phyloP scores from a whole-genome alignment of 345 rosid genomes.

The Eucalyptus shirleyi region DNA sequence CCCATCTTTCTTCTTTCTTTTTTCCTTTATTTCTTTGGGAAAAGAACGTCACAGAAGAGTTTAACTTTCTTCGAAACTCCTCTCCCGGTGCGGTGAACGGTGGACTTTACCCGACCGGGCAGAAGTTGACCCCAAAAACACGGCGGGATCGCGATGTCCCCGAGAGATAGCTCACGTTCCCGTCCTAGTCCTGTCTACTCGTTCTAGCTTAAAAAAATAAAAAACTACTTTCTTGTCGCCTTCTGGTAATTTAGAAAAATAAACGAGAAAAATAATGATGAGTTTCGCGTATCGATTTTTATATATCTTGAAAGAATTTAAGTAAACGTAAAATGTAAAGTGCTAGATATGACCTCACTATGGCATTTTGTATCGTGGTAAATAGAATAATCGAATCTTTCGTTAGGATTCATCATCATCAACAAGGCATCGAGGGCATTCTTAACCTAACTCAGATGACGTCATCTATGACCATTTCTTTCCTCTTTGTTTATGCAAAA shows the following conservation, averaged over 20 bases:
- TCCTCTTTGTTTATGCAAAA: neutral
- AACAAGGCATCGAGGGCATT: neutral
- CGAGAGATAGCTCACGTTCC: neutral
- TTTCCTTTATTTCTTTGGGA: neutral
- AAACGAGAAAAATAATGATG: accelerated
- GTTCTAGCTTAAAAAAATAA: neutral
- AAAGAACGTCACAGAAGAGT: neutral
- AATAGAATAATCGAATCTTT: neutral
- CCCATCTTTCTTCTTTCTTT: too few relatives aligned
- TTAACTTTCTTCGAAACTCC: neutral
- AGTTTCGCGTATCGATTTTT: accelerated
- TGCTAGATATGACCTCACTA: accelerated
- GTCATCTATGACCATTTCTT: neutral
- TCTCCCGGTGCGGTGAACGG: neutral
- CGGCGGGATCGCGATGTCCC: neutral
- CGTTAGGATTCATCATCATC: neutral
- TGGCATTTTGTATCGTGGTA: neutral
- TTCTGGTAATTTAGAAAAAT: accelerated
- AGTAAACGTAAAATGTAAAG: accelerated
- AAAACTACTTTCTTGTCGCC: neutral
- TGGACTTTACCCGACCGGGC: neutral
- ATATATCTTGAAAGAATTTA: accelerated
- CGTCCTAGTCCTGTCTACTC: neutral
- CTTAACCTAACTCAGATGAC: neutral
- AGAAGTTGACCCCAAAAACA: neutral